These are phyloP conservation scores for Avicennia marina DNA, from an alignment of 257 asterid genomes.

Conservation along the genomic window DNA sequence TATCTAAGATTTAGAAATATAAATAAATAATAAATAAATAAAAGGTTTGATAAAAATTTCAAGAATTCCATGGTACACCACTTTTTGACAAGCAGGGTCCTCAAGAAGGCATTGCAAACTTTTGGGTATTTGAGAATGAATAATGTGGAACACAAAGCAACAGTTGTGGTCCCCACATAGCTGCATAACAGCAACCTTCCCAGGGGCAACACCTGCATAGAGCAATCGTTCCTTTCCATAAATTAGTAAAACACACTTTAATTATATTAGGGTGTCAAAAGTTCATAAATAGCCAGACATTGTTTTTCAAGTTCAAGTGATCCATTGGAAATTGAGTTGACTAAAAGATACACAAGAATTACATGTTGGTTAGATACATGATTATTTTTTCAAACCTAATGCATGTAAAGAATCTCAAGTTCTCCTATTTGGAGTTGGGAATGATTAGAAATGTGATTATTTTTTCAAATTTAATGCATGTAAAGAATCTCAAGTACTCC, in stretches of 20 bases:
- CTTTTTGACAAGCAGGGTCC: conserved; percentile 65
- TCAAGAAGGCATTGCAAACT: conserved; percentile 64
- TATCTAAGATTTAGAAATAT: neutral
- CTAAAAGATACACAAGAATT: too few relatives aligned
- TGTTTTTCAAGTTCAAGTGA: neutral
- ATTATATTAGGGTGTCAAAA: neutral
- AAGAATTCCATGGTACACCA: conserved; percentile 20
- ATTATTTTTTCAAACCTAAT: too few relatives aligned
- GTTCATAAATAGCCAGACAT: neutral
- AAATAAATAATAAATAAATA: neutral
- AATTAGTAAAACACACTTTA: conserved; percentile 12
- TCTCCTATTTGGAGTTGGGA: too few relatives aligned
- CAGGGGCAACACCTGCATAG: conserved; percentile 66
- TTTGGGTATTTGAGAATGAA: conserved; percentile 73
- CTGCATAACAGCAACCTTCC: conserved; percentile 91
- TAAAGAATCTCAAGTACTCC: too few relatives aligned
- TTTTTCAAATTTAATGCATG: too few relatives aligned
- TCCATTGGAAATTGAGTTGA: neutral
- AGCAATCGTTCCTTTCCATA: conserved; percentile 7
- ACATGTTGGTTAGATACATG: too few relatives aligned
- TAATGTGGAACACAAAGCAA: conserved; percentile 77
- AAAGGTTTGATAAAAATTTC: neutral
- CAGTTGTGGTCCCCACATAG: conserved; percentile 59
- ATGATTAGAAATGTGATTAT: too few relatives aligned
- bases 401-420: too few relatives aligned